Evolutionary conservation across 495 filamentous ascomycete species (phyloP).

Genomic region (Lepidopterella palustris): DNA sequence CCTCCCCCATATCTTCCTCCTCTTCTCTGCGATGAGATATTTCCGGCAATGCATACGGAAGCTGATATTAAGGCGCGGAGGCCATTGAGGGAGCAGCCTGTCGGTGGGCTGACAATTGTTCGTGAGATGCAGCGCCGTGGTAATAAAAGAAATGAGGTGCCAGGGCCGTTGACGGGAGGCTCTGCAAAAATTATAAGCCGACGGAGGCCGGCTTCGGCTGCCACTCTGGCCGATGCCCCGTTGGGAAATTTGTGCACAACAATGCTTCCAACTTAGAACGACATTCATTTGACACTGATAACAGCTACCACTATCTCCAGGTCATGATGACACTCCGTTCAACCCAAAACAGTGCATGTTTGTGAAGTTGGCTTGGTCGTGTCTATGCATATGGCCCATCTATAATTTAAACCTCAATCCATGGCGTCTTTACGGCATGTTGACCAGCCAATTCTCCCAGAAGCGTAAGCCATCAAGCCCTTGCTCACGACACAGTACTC

Average conservation of each 20-base stretch:
- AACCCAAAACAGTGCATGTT: no score
- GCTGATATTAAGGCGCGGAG: not conserved
- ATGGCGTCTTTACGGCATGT: no score
- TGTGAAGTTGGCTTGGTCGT: no score
- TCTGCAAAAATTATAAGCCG: not conserved
- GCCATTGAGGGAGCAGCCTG: not conserved
- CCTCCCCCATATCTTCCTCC: slow-evolving; percentile 1
- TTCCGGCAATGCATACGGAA: not conserved
- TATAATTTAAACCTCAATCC: no score
- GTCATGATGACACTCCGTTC: no score
- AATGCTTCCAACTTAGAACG: no score
- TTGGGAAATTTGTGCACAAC: not conserved
- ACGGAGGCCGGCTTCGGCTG: not conserved
- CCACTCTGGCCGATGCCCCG: not conserved
- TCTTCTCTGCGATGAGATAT: not conserved
- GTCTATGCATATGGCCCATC: no score
- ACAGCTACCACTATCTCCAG: not conserved
- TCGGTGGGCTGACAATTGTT: not conserved
- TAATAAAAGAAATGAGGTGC: not conserved
- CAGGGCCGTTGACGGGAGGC: not conserved
- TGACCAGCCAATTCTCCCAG: slow-evolving; percentile 40
- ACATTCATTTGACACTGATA: not conserved
- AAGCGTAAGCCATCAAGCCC: slow-evolving; percentile 38
- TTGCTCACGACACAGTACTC: slow-evolving; percentile 38
- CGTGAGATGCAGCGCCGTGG: not conserved